Evolutionary conservation across 1,284 basidiomycete genomes (phyloP).

Genomic region (Moesziomyces globuligerus): DNA sequence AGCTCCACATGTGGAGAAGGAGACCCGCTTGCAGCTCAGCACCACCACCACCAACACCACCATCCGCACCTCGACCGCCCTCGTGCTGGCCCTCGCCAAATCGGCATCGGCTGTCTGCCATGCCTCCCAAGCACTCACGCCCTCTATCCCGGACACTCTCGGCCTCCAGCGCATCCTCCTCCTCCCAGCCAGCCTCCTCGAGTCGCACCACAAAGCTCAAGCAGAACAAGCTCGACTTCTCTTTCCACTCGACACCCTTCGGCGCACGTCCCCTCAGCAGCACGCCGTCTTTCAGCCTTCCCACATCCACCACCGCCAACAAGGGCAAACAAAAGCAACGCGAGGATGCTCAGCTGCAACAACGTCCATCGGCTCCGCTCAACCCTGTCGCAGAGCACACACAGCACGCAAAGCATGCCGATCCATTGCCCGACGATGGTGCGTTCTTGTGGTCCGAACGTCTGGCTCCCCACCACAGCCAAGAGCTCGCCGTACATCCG

Average conservation of each 20-base stretch:
- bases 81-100: too few relatives aligned
- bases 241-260: conserved; percentile 25
- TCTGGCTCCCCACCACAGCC: conserved; percentile 9
- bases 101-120: not conserved
- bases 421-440: not conserved
- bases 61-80: conserved; percentile 1
- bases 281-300: conserved; percentile 33
- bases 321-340: conserved; percentile 35
- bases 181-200: conserved; percentile 1
- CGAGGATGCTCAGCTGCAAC: not conserved
- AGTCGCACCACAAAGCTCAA: conserved; percentile 26
- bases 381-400: not conserved
- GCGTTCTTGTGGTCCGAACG: conserved; percentile 27
- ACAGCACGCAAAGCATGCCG: too few relatives aligned
- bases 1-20: conserved; percentile 2
- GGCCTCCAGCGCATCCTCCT: conserved; percentile 13
- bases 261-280: conserved; percentile 26
- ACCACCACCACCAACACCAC: not conserved
- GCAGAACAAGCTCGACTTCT: conserved; percentile 50
- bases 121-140: conserved; percentile 21
- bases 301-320: not conserved
- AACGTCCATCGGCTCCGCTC: too few relatives aligned
- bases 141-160: conserved; percentile 23
- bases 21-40: not conserved
- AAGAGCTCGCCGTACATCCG: conserved; percentile 85